phyloP scores from a whole-genome alignment of 208 protist genomes.

The Tritrichomonas foetus region DNA sequence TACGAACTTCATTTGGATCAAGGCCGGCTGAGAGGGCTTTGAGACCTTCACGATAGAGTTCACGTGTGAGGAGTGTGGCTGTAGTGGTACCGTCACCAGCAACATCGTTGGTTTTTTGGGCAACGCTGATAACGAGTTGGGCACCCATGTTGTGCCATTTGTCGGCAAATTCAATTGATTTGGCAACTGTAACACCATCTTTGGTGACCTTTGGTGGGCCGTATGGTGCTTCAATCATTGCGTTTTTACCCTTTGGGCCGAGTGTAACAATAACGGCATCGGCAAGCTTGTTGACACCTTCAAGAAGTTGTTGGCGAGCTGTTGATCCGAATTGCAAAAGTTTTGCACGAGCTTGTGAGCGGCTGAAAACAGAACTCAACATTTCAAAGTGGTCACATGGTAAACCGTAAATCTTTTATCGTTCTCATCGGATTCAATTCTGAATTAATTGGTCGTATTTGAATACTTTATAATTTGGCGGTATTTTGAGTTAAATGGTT shows the following conservation, averaged over 20 bases:
- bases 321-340: not conserved
- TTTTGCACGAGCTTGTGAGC: not conserved
- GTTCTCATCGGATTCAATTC: no score
- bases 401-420: no score
- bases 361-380: not conserved
- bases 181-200: slow-evolving; percentile 99
- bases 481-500: no score
- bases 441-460: no score
- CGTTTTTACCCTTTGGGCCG: slow-evolving; percentile 79
- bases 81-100: slow-evolving; percentile 82
- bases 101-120: slow-evolving; percentile 62
- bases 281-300: slow-evolving; percentile 21
- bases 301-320: slow-evolving; percentile 23
- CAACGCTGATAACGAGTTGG: slow-evolving; percentile 81
- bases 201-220: slow-evolving; percentile 98
- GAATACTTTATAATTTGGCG: no score
- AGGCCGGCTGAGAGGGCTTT: slow-evolving; percentile 91
- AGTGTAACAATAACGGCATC: slow-evolving; percentile 59
- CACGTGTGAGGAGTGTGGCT: slow-evolving; percentile 92
- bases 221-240: slow-evolving; percentile 90
- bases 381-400: not conserved
- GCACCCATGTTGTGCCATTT: slow-evolving; percentile 95
- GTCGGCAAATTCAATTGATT: slow-evolving; percentile 95
- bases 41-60: slow-evolving; percentile 90
- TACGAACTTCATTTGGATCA: slow-evolving; percentile 96